A percentile compares a stretch with the other conserved stretches of the same genome.
Conservation (phyloP, 768 basidiomycete species). For the Tulasnella sp. region DNA sequence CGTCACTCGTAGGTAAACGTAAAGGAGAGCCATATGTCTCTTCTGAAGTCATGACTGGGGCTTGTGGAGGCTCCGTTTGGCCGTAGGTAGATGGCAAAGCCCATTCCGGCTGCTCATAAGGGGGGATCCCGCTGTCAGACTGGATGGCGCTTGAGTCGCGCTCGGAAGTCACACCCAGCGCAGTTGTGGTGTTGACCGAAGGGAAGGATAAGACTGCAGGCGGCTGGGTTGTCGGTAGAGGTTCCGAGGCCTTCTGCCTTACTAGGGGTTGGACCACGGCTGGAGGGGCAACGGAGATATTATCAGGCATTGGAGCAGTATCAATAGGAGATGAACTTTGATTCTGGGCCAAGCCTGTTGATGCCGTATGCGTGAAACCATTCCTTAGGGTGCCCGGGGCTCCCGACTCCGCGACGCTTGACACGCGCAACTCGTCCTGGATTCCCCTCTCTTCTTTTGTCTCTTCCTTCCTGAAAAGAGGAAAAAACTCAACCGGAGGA, state of each 20-base stretch:
- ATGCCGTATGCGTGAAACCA: background rate
- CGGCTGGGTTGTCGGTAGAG: background rate
- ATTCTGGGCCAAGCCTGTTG: background rate
- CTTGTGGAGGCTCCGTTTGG: background rate
- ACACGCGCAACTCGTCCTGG: slow-evolving; percentile 46
- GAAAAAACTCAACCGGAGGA: slow-evolving; percentile 63
- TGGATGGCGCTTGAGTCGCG: background rate
- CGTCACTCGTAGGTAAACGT: slow-evolving; percentile 42
- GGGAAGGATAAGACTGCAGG: background rate
- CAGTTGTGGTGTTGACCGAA: background rate
- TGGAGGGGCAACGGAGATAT: background rate
- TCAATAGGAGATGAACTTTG: background rate
- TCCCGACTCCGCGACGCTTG: background rate
- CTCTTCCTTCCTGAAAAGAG: slow-evolving; percentile 66
- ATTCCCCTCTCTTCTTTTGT: slow-evolving; percentile 61
- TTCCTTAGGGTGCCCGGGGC: background rate
- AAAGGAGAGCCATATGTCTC: background rate
- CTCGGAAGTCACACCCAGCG: too few species aligned
- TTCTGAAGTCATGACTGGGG: background rate
- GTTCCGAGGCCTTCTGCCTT: too few species aligned
- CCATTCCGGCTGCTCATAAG: background rate
- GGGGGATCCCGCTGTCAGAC: background rate
- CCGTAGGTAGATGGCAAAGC: background rate
- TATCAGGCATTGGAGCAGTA: background rate
- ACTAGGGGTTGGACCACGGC: background rate